Percentiles rank a stretch among this genome's conserved stretches.
phyloP scores from a whole-genome alignment of 139 green algal species.

The Desmodesmus armatus region DNA sequence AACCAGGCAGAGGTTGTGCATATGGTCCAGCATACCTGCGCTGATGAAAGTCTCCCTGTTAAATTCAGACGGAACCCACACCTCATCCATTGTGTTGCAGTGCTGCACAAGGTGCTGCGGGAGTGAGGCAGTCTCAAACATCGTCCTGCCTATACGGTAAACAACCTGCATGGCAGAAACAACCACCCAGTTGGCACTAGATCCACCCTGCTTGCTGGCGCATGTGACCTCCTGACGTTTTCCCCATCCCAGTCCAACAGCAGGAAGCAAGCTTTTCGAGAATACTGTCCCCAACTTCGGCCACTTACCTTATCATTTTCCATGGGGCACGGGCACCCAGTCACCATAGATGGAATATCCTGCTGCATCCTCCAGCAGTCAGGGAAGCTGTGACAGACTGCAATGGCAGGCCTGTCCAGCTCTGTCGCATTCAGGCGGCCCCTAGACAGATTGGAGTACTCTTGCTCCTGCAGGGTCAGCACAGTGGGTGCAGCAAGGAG shows the following conservation, averaged over 20 bases:
- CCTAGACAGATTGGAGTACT: slow-evolving; percentile 9
- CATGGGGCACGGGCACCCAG: slow-evolving; percentile 25
- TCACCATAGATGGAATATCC: slow-evolving; percentile 10
- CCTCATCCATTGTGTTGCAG: slow-evolving; percentile 64
- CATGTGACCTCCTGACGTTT: background rate
- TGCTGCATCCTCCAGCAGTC: slow-evolving; percentile 12
- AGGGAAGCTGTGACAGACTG: slow-evolving; percentile 48
- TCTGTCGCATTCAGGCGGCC: background rate
- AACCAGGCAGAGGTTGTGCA: too few species aligned
- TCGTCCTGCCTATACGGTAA: slow-evolving; percentile 38
- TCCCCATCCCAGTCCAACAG: background rate
- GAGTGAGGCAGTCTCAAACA: slow-evolving; percentile 42
- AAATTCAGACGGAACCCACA: slow-evolving; percentile 62
- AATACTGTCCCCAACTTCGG: too few species aligned
- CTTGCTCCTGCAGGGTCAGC: slow-evolving; percentile 1
- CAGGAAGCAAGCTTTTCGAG: too few species aligned
- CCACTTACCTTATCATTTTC: too few species aligned
- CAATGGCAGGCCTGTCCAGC: slow-evolving; percentile 38
- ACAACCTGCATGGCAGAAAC: slow-evolving; percentile 13
- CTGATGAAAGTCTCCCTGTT: too few species aligned
- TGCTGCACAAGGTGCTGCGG: slow-evolving; percentile 39
- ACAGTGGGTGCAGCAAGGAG: background rate
- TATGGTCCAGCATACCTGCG: too few species aligned
- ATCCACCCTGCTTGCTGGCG: background rate
- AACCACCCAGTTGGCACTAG: too few species aligned